Conservation (phyloP, 306 rosid genomes). For the Ammopiptanthus mongolicus region DNA sequence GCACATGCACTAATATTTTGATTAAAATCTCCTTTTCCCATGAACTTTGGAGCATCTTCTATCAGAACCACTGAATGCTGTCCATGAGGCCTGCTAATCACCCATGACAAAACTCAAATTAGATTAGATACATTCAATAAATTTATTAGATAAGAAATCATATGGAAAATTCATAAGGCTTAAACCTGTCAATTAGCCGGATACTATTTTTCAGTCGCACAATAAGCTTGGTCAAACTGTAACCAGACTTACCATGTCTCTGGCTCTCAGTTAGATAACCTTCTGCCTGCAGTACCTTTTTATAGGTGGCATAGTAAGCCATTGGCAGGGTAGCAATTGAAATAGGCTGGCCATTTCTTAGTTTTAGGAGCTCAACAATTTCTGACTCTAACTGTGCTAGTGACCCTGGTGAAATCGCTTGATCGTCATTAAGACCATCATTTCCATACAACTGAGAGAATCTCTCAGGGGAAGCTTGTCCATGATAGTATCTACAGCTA, state of each 20-base stretch:
- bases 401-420: conserved; percentile 45
- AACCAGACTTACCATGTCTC: conserved; percentile 88
- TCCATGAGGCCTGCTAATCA: conserved; percentile 80
- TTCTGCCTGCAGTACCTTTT: conserved; percentile 69
- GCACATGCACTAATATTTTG: conserved; percentile 71
- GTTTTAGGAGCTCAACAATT: conserved; percentile 60
- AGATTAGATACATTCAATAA: not conserved
- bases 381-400: conserved; percentile 71
- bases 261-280: conserved; percentile 95
- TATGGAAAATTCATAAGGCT: not conserved
- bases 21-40: conserved; percentile 50
- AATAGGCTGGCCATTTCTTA: conserved; percentile 60
- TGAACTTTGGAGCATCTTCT: conserved; percentile 56
- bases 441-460: conserved; percentile 38
- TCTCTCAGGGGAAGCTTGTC: conserved; percentile 38
- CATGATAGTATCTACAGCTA: conserved; percentile 69
- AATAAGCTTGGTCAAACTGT: conserved; percentile 82
- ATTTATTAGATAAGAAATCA: not conserved
- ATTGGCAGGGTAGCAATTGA: conserved; percentile 86
- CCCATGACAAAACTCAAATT: not conserved
- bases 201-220: conserved; percentile 54
- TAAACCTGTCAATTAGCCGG: conserved; percentile 77
- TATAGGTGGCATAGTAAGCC: conserved; percentile 66
- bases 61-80: conserved; percentile 78
- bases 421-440: conserved; percentile 51